Base-by-base conservation (phyloP, 495 filamentous ascomycete genomes). In the Talaromyces liani region DNA sequence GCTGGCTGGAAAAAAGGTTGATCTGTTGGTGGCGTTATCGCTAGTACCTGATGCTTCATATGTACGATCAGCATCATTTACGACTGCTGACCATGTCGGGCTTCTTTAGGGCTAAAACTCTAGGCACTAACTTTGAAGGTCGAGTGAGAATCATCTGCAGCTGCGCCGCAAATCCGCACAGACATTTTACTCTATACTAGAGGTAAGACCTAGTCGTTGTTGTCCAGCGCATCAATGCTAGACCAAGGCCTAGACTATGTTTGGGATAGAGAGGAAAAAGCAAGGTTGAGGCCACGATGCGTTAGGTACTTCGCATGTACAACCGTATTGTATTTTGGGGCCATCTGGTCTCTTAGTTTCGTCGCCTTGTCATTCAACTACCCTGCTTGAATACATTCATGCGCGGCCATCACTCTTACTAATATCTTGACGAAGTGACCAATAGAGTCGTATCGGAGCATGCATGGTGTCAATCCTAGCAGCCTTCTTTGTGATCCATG, bases 91-190 rank as follows among this genome's bases (percentile, higher is more conserved):
- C 53, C 27, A 22, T 27, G 53, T 27, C 24, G 14, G 20, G 59
- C 41, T 34, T 47, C 53, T 29, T 56, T 29, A 56, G 22, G 53
- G 22, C 53, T 56, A 25, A 14, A 56, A n/a, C 8, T 14, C 22
- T 29, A 18, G 22, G 27, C 53, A 29, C 27, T 56, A 29, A 56
- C 18, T 27, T 25, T 47, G 59, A 9, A 39, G 25, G 59, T 22
- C 41, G 34, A 47, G 36, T 47, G 24, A 24, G 59, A 45, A 25
- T 16, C 59, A 24, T 20, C 41, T 49, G 59, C 41, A 49, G 34
- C 59, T 61, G 59, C 59, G 41, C 59, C 41, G 59, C 59, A 61
- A 61, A 61, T 29, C 59, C 36, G 59, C 59, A 61, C 59, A 61
- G 59, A 61, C 59, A 25, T 45, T n/a, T 29, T 16, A 29, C 16